Evolutionary conservation across 2,329 filamentous ascomycete species (phyloP), one percentile per base, ranked within the genome.

Genomic region (Ceratocystis albifundus): DNA sequence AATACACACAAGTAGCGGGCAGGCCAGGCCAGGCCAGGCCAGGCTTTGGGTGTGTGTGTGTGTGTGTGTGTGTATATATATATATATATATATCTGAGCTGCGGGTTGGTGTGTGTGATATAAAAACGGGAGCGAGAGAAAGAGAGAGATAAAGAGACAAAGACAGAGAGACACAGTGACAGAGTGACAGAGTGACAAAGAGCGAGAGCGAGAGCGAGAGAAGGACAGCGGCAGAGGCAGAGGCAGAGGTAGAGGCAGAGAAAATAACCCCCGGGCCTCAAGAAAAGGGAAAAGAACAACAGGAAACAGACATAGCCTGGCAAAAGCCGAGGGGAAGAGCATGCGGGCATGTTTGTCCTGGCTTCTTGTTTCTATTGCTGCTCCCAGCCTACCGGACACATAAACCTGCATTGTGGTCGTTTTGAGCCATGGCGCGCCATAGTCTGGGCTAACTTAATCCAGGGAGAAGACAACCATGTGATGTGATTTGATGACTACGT

Each of bases 391-490:
- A 53, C 25, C 66, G 46, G 45, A 61, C 66, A 69, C 68, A 68
- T 66, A 69, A 41, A 41, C 36, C 36, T 41, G 36, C 68, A 68
- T 65, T 68, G 53, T 67, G 67, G 45, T 48, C 28, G 46, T 66
- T 59, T 64, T 68, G 65, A 44, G 67, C 63, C 68, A 68, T 66
- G 64, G 67, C 65, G 67, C 65, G 65, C 36, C 45, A 65, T 62
- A 55, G n/a, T n/a, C n/a, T n/a, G n/a, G 55, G 36, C 48, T 53
- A 45, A 65, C 57, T 59, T 59, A 62, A 62, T 48, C 30, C 62
- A 30, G 32, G 59, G 28, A 22, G 30, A 61, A 22, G 30, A 61
- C n/a, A 36, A 15, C 36, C 12, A 41, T 41, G 36, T 41, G 15
- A 41, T 41, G 36, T 41, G 15, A 41, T 41, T 41, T 41, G 36